These are phyloP conservation scores for Trichocomaceae sp. DNA, from an alignment of 2,329 filamentous ascomycete genomes.

Conservation along the genomic window DNA sequence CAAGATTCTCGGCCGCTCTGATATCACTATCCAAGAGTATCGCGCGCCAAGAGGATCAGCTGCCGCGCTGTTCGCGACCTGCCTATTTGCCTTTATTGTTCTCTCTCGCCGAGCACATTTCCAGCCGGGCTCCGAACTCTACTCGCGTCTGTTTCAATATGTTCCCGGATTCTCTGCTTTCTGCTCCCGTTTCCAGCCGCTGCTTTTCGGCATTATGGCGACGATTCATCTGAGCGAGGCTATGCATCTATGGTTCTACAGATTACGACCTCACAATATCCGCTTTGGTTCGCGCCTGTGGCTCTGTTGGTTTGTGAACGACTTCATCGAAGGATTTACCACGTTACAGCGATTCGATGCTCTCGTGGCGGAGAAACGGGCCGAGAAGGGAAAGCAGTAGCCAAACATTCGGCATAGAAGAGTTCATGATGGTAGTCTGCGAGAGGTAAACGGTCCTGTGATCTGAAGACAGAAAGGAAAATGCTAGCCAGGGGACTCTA, in stretches of 20 bases:
- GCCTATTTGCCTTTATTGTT: conserved; percentile 49
- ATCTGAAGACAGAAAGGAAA: too few relatives aligned
- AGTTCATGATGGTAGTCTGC: background rate
- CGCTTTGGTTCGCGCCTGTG: conserved; percentile 43
- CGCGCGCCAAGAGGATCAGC: conserved; percentile 47
- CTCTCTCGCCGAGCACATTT: conserved; percentile 49
- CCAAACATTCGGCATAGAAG: conserved; percentile 9
- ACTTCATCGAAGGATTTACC: conserved; percentile 49
- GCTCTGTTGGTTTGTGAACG: conserved; percentile 49
- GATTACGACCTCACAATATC: conserved; percentile 48
- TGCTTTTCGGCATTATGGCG: conserved; percentile 54
- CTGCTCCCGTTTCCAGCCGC: conserved; percentile 54
- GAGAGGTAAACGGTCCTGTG: background rate
- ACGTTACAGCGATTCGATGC: conserved; percentile 42
- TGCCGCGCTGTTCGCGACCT: conserved; percentile 48
- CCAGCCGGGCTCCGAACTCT: conserved; percentile 45
- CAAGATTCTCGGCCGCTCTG: conserved; percentile 53
- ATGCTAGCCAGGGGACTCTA: too few relatives aligned
- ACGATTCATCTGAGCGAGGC: conserved; percentile 61
- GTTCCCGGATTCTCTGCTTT: conserved; percentile 55
- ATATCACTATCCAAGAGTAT: conserved; percentile 50
- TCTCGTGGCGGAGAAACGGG: conserved; percentile 36
- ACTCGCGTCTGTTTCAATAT: conserved; percentile 44
- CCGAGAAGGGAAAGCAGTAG: conserved; percentile 20
- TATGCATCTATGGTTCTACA: conserved; percentile 39